phyloP scores from a whole-genome alignment of 257 asterid genomes.

The Solanum infundibuliforme region DNA sequence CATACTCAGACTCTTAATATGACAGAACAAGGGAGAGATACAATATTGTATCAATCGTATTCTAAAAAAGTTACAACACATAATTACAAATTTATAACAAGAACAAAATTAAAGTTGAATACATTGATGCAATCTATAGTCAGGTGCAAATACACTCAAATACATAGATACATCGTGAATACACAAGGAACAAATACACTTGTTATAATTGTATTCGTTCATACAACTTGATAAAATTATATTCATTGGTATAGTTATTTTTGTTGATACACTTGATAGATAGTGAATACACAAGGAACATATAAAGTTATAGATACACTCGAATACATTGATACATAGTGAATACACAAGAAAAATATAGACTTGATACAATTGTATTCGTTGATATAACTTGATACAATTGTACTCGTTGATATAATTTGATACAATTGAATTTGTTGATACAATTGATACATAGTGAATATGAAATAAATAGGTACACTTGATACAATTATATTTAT shows the following conservation, averaged over 20 bases:
- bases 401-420: too few species aligned
- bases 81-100: not conserved
- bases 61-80: too few species aligned
- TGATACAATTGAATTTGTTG: too few species aligned
- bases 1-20: not conserved
- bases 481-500: too few species aligned
- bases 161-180: not conserved
- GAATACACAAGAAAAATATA: not conserved
- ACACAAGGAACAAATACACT: not conserved
- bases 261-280: not conserved
- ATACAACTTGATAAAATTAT: not conserved
- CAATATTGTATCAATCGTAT: not conserved
- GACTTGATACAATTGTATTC: not conserved
- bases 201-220: not conserved
- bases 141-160: not conserved
- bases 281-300: not conserved
- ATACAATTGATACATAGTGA: too few species aligned
- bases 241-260: not conserved
- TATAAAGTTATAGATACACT: not conserved
- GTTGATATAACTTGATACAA: not conserved
- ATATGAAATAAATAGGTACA: too few species aligned
- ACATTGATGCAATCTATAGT: not conserved
- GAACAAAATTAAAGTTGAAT: not conserved
- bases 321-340: not conserved
- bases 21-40: not conserved